Evolutionary conservation across 371 early-diverging fungal species (phyloP).

Genomic region (Apophysomyces ossiformis): DNA sequence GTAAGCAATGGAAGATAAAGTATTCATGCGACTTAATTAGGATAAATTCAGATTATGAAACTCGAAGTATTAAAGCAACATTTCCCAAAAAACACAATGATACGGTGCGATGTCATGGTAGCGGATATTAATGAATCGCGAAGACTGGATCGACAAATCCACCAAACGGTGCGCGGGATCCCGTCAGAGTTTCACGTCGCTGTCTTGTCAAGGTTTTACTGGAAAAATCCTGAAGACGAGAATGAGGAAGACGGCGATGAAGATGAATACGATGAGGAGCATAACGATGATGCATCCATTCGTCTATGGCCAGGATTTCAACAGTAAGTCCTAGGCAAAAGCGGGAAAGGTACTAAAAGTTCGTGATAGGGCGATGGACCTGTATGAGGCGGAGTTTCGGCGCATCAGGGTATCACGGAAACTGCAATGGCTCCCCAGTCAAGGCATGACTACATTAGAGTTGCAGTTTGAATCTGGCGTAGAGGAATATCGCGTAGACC

Average conservation of each 20-base stretch:
- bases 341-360: constrained; percentile 10
- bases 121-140: constrained; percentile 38
- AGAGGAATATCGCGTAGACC: constrained; percentile 19
- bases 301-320: not conserved
- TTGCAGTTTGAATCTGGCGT: constrained; percentile 27
- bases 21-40: not conserved
- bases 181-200: constrained; percentile 26
- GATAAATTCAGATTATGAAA: not conserved
- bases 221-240: constrained; percentile 22
- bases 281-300: constrained; percentile 2
- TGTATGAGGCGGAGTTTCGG: constrained; percentile 30
- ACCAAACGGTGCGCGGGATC: constrained; percentile 18
- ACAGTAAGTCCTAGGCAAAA: constrained; percentile 4
- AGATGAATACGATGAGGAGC: constrained; percentile 1
- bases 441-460: constrained; percentile 36
- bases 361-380: constrained; percentile 13
- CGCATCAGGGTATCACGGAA: constrained; percentile 28
- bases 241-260: constrained; percentile 24
- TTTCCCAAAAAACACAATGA: constrained; percentile 37
- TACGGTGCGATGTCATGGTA: constrained; percentile 47
- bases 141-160: constrained; percentile 37
- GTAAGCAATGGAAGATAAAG: not conserved
- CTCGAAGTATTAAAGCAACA: constrained; percentile 40
- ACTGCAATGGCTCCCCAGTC: constrained; percentile 26
- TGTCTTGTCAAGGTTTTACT: constrained; percentile 39